Conservation (phyloP, 2,329 filamentous ascomycete species). For the Aspergillus persii region DNA sequence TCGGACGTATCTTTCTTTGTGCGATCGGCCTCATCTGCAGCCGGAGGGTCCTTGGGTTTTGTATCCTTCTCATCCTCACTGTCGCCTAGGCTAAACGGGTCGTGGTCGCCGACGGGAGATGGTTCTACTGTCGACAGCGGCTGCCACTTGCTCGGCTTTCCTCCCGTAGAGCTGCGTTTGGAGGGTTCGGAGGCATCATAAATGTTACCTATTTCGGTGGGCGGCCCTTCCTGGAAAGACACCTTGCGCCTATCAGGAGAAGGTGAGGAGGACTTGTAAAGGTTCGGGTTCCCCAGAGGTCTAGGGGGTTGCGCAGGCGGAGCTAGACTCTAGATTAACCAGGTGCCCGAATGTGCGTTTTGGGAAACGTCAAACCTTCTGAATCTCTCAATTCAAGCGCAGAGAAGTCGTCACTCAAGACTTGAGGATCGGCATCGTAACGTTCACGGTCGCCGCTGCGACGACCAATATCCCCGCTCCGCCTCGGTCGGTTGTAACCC, state of each 20-base stretch:
- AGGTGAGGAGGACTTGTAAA: conserved; percentile 70
- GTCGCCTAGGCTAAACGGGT: conserved; percentile 94
- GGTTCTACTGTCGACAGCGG: conserved; percentile 83
- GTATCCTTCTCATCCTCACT: conserved; percentile 86
- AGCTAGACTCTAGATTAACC: conserved; percentile 35
- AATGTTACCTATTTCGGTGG: conserved; percentile 75
- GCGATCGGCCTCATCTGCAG: conserved; percentile 55
- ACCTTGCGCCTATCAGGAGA: conserved; percentile 54
- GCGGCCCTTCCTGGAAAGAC: conserved; percentile 60
- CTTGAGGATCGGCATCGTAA: conserved; percentile 91
- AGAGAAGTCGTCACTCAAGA: conserved; percentile 85
- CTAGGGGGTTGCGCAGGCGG: conserved; percentile 58
- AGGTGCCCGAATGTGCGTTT: not conserved
- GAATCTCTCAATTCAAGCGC: conserved; percentile 62
- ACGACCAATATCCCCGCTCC: conserved; percentile 61
- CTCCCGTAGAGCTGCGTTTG: conserved; percentile 52
- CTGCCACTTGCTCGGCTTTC: conserved; percentile 93
- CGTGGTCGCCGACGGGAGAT: conserved; percentile 80
- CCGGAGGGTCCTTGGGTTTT: conserved; percentile 63
- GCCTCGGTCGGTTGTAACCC: conserved; percentile 51
- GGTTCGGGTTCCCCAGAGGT: conserved; percentile 70
- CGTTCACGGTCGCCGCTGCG: conserved; percentile 84
- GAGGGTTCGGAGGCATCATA: conserved; percentile 63
- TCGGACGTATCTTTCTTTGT: conserved; percentile 62
- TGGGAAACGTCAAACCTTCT: conserved; percentile 47